phyloP scores from a whole-genome alignment of 1,284 basidiomycete genomes.

The Naganishia albida region DNA sequence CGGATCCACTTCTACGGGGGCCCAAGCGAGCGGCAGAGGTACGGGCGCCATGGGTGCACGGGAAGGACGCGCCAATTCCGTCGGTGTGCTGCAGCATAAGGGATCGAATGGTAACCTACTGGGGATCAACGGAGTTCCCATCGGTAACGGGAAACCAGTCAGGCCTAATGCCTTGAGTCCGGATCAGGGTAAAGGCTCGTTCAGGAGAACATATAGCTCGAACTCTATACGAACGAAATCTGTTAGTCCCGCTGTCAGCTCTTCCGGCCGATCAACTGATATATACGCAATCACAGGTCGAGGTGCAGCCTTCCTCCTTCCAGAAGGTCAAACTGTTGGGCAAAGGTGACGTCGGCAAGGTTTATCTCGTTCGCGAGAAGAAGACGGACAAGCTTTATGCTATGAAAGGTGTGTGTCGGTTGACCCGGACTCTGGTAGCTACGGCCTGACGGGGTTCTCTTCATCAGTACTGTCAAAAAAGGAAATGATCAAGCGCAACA shows the following conservation, averaged over 20 bases:
- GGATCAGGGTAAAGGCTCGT: constrained; percentile 64
- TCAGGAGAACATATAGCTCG: constrained; percentile 91
- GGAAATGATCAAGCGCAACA: constrained; percentile 98
- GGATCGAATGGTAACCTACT: constrained; percentile 12
- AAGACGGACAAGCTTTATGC: constrained; percentile 89
- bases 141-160: constrained; percentile 18
- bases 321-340: constrained; percentile 92
- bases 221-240: constrained; percentile 94
- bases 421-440: neutral
- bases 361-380: constrained; percentile 94
- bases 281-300: constrained; percentile 61
- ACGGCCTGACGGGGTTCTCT: neutral
- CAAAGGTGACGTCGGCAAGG: constrained; percentile 93
- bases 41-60: constrained; percentile 31
- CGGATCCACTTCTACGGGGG: constrained; percentile 23
- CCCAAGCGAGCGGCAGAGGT: constrained; percentile 13
- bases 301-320: constrained; percentile 87
- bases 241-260: constrained; percentile 60
- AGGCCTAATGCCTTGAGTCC: constrained; percentile 9
- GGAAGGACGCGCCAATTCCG: constrained; percentile 52
- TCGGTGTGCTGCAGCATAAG: constrained; percentile 34
- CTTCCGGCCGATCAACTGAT: neutral
- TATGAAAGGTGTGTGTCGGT: constrained; percentile 75
- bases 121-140: constrained; percentile 18
- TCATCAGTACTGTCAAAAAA: constrained; percentile 83